phyloP scores from a whole-genome alignment of 139 green algal genomes.

The Raphidocelis subcapitata region DNA sequence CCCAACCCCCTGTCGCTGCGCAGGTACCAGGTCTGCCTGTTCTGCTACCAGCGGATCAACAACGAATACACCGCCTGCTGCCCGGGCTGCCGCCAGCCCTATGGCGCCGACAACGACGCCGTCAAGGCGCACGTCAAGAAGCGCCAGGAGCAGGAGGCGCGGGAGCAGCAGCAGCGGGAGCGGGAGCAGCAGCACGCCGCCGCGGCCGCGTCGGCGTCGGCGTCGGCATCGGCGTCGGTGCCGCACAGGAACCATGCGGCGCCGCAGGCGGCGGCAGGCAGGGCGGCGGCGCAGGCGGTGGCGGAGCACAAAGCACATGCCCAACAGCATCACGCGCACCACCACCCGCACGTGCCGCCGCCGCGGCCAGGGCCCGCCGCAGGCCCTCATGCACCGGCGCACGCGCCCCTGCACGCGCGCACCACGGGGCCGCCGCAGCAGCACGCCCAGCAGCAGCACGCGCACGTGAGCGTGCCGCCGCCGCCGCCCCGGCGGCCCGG shows the following conservation, averaged over 20 bases:
- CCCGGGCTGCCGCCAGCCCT: constrained; percentile 50
- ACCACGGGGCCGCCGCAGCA: too few relatives aligned
- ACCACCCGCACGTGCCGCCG: neutral
- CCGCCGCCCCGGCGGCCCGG: neutral
- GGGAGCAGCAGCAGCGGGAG: constrained; percentile 1
- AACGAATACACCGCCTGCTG: constrained; percentile 45
- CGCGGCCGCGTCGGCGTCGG: neutral
- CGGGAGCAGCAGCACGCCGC: neutral
- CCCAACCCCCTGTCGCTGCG: too few relatives aligned
- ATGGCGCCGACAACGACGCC: constrained; percentile 32
- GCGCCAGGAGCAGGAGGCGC: neutral
- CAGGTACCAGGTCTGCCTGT: constrained; percentile 59
- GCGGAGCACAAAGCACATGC: neutral
- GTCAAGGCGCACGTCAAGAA: constrained; percentile 11
- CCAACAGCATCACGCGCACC: neutral
- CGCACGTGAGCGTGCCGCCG: neutral
- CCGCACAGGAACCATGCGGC: neutral
- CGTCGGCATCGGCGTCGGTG: neutral
- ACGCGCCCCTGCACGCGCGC: neutral
- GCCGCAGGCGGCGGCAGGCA: neutral
- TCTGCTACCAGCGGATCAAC: constrained; percentile 59
- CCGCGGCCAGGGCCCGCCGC: constrained; percentile 1
- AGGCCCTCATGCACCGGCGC: neutral
- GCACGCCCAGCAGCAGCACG: too few relatives aligned
- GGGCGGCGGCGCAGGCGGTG: neutral